These are phyloP conservation scores for Boletus tomentosulus DNA, from an alignment of 768 basidiomycete species.

Conservation along the genomic window DNA sequence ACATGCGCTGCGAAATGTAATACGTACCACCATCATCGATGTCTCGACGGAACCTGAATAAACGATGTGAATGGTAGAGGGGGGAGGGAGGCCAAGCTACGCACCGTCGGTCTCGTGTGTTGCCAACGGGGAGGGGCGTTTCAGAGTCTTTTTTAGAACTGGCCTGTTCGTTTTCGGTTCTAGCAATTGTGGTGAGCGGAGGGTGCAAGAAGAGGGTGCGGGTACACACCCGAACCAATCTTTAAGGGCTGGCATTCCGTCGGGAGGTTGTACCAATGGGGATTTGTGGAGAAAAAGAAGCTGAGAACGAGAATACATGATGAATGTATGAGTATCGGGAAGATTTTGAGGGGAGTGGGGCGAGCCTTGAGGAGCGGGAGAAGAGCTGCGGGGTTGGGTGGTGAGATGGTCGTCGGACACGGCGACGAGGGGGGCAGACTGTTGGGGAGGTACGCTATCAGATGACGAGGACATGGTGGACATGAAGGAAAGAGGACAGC, in stretches of 20 bases:
- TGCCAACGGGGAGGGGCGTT: slow-evolving; percentile 42
- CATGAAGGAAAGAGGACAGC: slow-evolving; percentile 7
- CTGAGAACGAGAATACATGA: slow-evolving; percentile 67
- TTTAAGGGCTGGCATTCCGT: slow-evolving; percentile 76
- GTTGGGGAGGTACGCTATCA: slow-evolving; percentile 19
- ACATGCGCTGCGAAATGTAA: slow-evolving; percentile 3
- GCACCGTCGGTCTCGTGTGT: slow-evolving; percentile 66
- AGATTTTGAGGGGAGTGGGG: slow-evolving; percentile 16
- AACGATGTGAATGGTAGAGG: slow-evolving; percentile 6
- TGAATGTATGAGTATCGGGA: slow-evolving; percentile 39
- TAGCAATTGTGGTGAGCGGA: slow-evolving; percentile 26
- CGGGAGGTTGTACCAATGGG: slow-evolving; percentile 67
- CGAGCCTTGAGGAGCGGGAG: slow-evolving; percentile 10
- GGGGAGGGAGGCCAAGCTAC: slow-evolving; percentile 7
- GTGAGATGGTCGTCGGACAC: slow-evolving; percentile 31
- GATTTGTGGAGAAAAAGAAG: slow-evolving; percentile 67
- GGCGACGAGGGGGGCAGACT: slow-evolving; percentile 21
- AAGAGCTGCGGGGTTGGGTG: slow-evolving; percentile 17
- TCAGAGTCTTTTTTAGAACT: slow-evolving; percentile 63
- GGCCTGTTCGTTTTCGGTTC: slow-evolving; percentile 43
- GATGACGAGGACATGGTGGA: slow-evolving; percentile 33
- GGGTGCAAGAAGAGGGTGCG: slow-evolving; percentile 2
- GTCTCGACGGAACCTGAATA: slow-evolving; percentile 67
- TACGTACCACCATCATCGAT: slow-evolving; percentile 65
- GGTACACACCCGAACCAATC: slow-evolving; percentile 82